Conservation (phyloP, 2,329 filamentous ascomycete species). For the Colletotrichum orchidophilum region DNA sequence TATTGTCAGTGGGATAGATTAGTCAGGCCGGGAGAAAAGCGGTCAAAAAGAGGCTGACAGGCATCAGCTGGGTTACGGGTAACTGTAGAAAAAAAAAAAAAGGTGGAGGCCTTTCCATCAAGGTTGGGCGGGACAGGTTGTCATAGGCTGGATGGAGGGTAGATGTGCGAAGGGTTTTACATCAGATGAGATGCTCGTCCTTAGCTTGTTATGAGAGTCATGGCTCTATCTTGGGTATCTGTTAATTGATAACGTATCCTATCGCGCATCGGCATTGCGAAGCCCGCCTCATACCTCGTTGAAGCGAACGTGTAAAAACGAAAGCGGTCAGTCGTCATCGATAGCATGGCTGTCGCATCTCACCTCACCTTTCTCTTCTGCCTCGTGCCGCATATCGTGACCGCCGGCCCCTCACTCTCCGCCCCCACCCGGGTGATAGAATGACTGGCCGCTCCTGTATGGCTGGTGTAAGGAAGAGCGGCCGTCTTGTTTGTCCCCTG, state of each 20-base stretch:
- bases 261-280: too few relatives aligned
- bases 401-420: background rate
- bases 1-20: background rate
- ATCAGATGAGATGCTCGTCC: background rate
- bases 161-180: background rate
- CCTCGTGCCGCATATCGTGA: background rate
- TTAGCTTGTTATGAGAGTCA: too few relatives aligned
- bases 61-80: background rate
- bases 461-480: too few relatives aligned
- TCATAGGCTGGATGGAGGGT: background rate
- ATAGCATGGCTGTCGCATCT: background rate
- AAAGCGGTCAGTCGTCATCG: background rate
- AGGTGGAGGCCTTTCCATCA: background rate
- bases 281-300: background rate
- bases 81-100: background rate
- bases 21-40: background rate
- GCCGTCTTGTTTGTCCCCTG: too few relatives aligned
- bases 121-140: conserved; percentile 1
- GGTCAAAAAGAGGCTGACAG: background rate
- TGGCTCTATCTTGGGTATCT: too few relatives aligned
- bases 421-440: too few relatives aligned
- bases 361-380: background rate
- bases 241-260: too few relatives aligned
- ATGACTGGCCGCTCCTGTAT: too few relatives aligned
- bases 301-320: background rate